A percentile compares a stretch with the other conserved stretches of the same genome.
Evolutionary conservation across 306 rosid genomes (phyloP).

Genomic region (Canavalia gladiata): DNA sequence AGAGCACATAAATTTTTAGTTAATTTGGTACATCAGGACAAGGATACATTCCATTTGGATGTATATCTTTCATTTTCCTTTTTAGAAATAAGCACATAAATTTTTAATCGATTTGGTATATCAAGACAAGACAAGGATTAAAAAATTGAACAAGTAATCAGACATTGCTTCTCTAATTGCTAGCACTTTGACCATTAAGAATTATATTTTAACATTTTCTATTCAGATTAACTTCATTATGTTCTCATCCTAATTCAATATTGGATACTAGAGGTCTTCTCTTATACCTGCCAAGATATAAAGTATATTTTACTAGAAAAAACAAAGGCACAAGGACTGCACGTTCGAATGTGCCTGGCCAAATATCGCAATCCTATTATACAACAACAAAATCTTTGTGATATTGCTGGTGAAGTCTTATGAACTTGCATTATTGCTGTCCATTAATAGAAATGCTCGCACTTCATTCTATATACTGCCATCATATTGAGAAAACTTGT

Average conservation of each 20-base stretch:
- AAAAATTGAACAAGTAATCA: neutral
- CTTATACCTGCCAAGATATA: slow-evolving; percentile 1
- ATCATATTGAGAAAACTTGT: neutral
- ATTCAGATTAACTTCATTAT: neutral
- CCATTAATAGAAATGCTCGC: neutral
- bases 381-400: slow-evolving; percentile 36
- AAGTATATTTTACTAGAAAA: slow-evolving; percentile 22
- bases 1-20: too few species aligned
- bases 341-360: slow-evolving; percentile 58
- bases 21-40: too few species aligned
- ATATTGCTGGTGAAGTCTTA: slow-evolving; percentile 45
- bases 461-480: neutral
- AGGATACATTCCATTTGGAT: too few species aligned
- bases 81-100: too few species aligned
- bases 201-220: slow-evolving; percentile 18
- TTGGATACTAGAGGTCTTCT: neutral
- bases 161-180: slow-evolving; percentile 14
- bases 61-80: too few species aligned
- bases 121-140: neutral
- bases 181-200: neutral
- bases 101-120: slow-evolving; percentile 9
- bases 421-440: slow-evolving; percentile 31
- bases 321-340: slow-evolving; percentile 36
- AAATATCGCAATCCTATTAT: slow-evolving; percentile 25
- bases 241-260: neutral